Base-by-base conservation (phyloP, 2,329 filamentous ascomycete species). In the Didymosphaeria variabile region DNA sequence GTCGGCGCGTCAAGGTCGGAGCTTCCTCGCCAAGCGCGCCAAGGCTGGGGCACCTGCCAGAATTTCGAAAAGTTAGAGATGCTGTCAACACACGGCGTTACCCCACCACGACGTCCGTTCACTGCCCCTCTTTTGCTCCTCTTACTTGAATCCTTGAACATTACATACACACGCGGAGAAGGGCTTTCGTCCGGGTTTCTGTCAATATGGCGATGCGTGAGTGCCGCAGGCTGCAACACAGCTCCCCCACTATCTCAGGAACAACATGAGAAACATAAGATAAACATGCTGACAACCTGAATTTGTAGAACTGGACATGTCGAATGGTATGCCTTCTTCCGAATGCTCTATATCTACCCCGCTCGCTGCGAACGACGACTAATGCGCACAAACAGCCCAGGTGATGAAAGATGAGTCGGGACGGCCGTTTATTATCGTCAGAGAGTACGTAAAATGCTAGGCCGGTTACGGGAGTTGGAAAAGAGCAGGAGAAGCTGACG, bases 391-490 rank as follows among this genome's bases (percentile, higher is more conserved):
- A 58, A 71, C 67, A 88, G 88, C 88, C 74, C 85, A 87, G 80
- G 82, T 99, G 80, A 88, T 97, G 85, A 97, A 97, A 85, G 95
- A 99, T 86, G 95, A 99, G 83, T 90, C 95, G 80, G 95, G 95
- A 65, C 89, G 95, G 77, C 95, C 95, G 42, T 99, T 99, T 81
- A 99, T 99, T 78, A 90, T 99, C 67, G 95, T 99, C 72, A 88
- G 95, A 90, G 95, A 99, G 93, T 97, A 87, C 72, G 91, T 87
- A 62, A 47, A 53, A 46, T 17, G 32, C 42, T 46, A 32, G 26
- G 7, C 36, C 17, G 17, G 21, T 40, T 42, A 51, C 44, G 38
- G 19, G 19, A 40, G 26, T 40, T 51, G 13, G 38, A 49, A 51
- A 53, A 49, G 52, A 60, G 71, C 57, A 74, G 45, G 60, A 51